A percentile compares a stretch with the other conserved stretches of the same genome.
Conservation (phyloP, 495 filamentous ascomycete genomes). For the Antarctomyces pellizariae region DNA sequence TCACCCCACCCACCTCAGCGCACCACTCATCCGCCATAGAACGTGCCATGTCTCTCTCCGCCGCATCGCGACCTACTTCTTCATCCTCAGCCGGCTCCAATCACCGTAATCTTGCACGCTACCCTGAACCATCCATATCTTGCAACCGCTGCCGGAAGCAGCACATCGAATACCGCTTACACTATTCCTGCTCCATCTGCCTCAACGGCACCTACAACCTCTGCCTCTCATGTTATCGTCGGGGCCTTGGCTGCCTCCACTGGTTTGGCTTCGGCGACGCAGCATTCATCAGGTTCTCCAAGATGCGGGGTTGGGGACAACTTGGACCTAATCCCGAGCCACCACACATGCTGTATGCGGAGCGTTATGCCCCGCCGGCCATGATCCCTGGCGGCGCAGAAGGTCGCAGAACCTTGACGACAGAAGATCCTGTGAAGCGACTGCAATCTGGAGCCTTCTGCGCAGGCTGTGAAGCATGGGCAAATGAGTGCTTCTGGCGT, state of each 20-base stretch:
- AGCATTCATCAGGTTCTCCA: constrained; percentile 34
- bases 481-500: constrained; percentile 65
- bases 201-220: constrained; percentile 46
- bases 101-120: constrained; percentile 23
- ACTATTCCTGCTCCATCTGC: constrained; percentile 54
- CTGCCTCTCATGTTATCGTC: constrained; percentile 55
- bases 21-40: constrained; percentile 6
- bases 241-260: constrained; percentile 45
- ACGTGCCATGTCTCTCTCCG: constrained; percentile 8
- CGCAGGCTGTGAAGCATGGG: constrained; percentile 39
- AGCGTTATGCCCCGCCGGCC: constrained; percentile 37
- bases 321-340: constrained; percentile 13
- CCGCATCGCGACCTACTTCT: constrained; percentile 10
- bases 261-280: constrained; percentile 56
- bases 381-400: constrained; percentile 21
- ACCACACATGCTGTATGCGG: constrained; percentile 44
- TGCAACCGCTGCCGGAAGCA: constrained; percentile 41
- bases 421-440: constrained; percentile 36
- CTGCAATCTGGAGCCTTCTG: constrained; percentile 73
- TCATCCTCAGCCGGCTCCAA: constrained; percentile 10
- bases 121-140: constrained; percentile 42
- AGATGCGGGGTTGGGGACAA: constrained; percentile 4
- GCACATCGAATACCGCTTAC: constrained; percentile 58
- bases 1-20: constrained; percentile 9
- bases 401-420: constrained; percentile 27